Base-by-base conservation (phyloP, 139 green algal genomes). In the Closterium sp. region DNA sequence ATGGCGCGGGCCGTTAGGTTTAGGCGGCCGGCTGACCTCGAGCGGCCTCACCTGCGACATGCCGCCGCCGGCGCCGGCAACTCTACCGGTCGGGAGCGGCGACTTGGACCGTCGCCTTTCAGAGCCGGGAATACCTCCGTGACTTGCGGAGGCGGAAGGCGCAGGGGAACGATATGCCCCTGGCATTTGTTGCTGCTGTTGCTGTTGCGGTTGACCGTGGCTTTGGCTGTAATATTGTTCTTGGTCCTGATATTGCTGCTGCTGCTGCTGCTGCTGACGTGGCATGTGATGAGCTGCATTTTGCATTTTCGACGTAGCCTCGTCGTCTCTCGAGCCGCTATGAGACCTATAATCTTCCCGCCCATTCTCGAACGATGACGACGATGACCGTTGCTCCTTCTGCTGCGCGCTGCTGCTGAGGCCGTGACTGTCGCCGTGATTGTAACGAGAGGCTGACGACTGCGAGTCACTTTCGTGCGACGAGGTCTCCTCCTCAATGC, bases 1-100 rank as follows among this genome's bases (percentile, higher is more conserved):
- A 33, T 86, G 81, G 81, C 81, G 81, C 81, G 81, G n/a, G n/a
- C n/a, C 81, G 81, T 86, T 86, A 23, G 81, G 81, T 33, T 86
- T 86, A 23, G 81, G 81, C 19, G 81, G 81, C 81, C 81, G 81
- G n/a, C n/a, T 34, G n/a, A 86, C 81, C 4, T 86, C 81, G 81
- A 33, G 81, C 81, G n/a, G 81, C 81, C 81, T 19, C 28, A 33
- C n/a, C 23, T 86, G 81, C 81, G 81, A 23, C n/a, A 33, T 28
- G 10, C 64, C 64, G 64, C 16, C 64, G 64, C 64, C 64, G 64
- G 64, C 81, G 30, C 81, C 81, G 81, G n/a, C 81, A 86, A 86
- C n/a, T 86, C 81, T 33, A 19, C 81, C 81, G 0, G 43, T 69
- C 43, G 43, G 43, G 43, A 69, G 43, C 43, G 43, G 43, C 43